Evolutionary conservation across 345 rosid genomes (phyloP).

Genomic region (Eutrema japonicum): DNA sequence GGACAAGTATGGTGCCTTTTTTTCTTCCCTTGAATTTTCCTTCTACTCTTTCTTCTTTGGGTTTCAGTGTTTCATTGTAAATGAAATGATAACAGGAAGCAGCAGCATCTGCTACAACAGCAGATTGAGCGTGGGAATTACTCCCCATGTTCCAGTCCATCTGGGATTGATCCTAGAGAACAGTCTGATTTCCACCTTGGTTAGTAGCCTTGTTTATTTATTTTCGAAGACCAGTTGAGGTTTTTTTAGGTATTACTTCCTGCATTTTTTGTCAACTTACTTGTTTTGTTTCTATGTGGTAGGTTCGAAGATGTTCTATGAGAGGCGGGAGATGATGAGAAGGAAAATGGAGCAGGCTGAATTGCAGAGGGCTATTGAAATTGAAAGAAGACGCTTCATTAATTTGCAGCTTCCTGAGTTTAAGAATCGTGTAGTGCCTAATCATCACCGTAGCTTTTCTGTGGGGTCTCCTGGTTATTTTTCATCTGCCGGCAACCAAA

Average conservation of each 20-base stretch:
- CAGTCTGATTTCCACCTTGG: constrained; percentile 64
- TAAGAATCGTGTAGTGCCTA: constrained; percentile 52
- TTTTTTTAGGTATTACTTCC: background rate
- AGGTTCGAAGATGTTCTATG: constrained; percentile 65
- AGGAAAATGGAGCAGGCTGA: constrained; percentile 70
- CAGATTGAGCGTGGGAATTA: constrained; percentile 63
- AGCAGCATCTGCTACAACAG: constrained; percentile 56
- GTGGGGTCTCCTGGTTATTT: constrained; percentile 61
- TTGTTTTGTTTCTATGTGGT: constrained; percentile 15
- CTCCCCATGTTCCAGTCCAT: constrained; percentile 72
- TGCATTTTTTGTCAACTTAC: constrained; percentile 12
- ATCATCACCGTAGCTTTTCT: constrained; percentile 72
- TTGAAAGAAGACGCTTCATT: constrained; percentile 78
- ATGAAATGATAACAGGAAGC: constrained; percentile 63
- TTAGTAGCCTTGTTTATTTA: constrained; percentile 45
- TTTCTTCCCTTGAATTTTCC: constrained; percentile 2
- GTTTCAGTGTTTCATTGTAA: constrained; percentile 5
- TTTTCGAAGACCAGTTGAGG: background rate
- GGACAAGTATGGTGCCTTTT: constrained; percentile 57
- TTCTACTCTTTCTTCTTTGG: background rate
- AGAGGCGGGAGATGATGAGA: constrained; percentile 66
- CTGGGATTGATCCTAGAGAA: constrained; percentile 69
- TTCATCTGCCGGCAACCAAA: constrained; percentile 46
- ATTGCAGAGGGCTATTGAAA: constrained; percentile 75
- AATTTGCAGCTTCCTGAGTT: constrained; percentile 84